These are phyloP conservation scores for Pleurotus sapidus DNA, from an alignment of 768 basidiomycete species.

Conservation along the genomic window DNA sequence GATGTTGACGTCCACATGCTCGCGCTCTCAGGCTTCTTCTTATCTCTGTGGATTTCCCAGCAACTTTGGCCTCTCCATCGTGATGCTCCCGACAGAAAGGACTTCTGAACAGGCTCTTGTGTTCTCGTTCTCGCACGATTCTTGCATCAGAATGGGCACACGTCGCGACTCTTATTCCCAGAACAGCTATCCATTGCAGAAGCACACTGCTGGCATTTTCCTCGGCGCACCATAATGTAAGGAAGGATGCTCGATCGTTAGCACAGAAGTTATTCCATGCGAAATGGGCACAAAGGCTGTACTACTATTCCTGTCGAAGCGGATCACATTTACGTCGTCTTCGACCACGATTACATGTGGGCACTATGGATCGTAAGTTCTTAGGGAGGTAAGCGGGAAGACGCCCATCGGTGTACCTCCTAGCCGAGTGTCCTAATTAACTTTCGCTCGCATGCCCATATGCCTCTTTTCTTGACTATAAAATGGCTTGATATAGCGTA, in stretches of 20 bases:
- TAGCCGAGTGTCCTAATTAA: constrained; percentile 3
- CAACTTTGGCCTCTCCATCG: not conserved
- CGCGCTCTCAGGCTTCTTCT: constrained; percentile 2
- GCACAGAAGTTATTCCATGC: no score
- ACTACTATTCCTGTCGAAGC: not conserved
- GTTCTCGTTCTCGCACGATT: not conserved
- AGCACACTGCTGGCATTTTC: no score
- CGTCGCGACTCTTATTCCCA: not conserved
- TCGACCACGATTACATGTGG: not conserved
- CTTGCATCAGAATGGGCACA: not conserved
- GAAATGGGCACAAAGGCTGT: not conserved
- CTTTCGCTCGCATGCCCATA: constrained; percentile 7
- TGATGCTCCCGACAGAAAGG: not conserved
- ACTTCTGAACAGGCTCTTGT: not conserved
- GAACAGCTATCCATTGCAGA: no score
- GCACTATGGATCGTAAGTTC: not conserved
- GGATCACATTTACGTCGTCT: not conserved
- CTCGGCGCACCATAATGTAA: no score
- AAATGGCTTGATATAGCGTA: not conserved
- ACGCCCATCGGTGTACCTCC: not conserved
- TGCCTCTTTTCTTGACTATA: not conserved
- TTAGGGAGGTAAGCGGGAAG: not conserved
- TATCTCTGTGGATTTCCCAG: constrained; percentile 3
- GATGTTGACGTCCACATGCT: constrained; percentile 5
- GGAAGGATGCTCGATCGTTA: no score